Percentiles rank a stretch among this genome's conserved stretches.
These are phyloP conservation scores for Penicillium capsulatum DNA, from an alignment of 2,329 filamentous ascomycete species.

Conservation along the genomic window DNA sequence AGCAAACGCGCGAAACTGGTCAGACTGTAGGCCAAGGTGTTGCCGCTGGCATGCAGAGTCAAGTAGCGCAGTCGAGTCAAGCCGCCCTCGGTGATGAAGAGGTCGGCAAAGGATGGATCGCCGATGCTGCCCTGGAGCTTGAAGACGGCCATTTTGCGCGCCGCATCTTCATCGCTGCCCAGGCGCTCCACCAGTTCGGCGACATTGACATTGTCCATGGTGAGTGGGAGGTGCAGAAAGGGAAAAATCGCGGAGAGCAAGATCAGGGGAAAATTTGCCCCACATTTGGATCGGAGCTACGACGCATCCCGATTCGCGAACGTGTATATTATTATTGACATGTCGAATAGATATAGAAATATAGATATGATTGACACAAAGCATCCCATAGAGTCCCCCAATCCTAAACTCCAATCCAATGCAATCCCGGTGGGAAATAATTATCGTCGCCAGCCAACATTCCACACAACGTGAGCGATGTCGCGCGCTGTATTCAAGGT, in stretches of 20 bases:
- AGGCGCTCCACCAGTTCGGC: slow-evolving; percentile 57
- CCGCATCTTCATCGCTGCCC: slow-evolving; percentile 71
- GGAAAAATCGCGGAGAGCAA: slow-evolving; percentile 7
- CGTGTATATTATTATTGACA: too few species aligned
- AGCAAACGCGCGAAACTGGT: slow-evolving; percentile 82
- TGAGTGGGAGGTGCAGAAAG: slow-evolving; percentile 3
- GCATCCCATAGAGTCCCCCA: slow-evolving; percentile 8
- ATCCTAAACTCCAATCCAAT: background rate
- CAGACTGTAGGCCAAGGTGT: slow-evolving; percentile 91
- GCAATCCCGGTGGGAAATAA: slow-evolving; percentile 5
- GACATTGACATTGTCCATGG: slow-evolving; percentile 55
- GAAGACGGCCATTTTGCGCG: slow-evolving; percentile 98
- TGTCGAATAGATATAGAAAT: too few species aligned
- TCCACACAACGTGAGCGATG: slow-evolving; percentile 64
- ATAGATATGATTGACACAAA: background rate
- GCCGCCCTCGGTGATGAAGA: slow-evolving; percentile 88
- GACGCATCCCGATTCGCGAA: too few species aligned
- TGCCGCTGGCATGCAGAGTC: slow-evolving; percentile 79
- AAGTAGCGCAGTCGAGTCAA: slow-evolving; percentile 75
- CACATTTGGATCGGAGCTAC: slow-evolving; percentile 1
- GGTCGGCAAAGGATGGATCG: slow-evolving; percentile 92
- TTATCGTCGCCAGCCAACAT: slow-evolving; percentile 59
- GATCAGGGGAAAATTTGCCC: slow-evolving; percentile 3
- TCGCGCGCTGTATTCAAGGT: slow-evolving; percentile 64
- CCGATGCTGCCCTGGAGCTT: slow-evolving; percentile 94